Conservation (phyloP, 1,139 yeast genomes). For the Yamadazyma songkhlaensis region DNA sequence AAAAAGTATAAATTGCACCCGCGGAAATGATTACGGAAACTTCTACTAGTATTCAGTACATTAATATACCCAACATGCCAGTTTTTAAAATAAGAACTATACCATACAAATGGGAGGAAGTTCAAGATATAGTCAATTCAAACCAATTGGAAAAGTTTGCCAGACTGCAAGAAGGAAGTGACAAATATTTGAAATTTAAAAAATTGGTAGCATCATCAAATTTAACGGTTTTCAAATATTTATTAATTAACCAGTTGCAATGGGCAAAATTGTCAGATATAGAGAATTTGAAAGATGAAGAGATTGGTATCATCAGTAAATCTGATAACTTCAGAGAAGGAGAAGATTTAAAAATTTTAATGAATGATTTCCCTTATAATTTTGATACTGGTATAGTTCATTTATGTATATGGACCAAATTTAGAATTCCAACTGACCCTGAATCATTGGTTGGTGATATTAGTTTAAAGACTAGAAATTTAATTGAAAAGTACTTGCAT, state of each 20-base stretch:
- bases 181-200: slow-evolving; percentile 34
- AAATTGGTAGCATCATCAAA: slow-evolving; percentile 22
- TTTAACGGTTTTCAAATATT: slow-evolving; percentile 33
- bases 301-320: slow-evolving; percentile 18
- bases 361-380: slow-evolving; percentile 45
- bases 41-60: slow-evolving; percentile 13
- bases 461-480: slow-evolving; percentile 28
- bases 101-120: slow-evolving; percentile 37
- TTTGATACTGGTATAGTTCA: slow-evolving; percentile 35
- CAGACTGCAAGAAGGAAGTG: slow-evolving; percentile 31
- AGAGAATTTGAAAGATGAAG: slow-evolving; percentile 22
- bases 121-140: slow-evolving; percentile 24
- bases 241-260: slow-evolving; percentile 32
- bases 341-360: slow-evolving; percentile 29
- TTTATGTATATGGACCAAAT: slow-evolving; percentile 45
- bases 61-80: slow-evolving; percentile 39
- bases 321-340: slow-evolving; percentile 19
- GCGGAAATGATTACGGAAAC: slow-evolving; percentile 4
- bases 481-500: slow-evolving; percentile 38
- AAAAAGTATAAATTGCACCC: too few relatives aligned
- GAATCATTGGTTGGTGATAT: slow-evolving; percentile 44
- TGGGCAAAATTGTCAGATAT: slow-evolving; percentile 28
- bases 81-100: slow-evolving; percentile 33
- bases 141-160: slow-evolving; percentile 42
- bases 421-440: slow-evolving; percentile 30